Evolutionary conservation across 2,329 filamentous ascomycete species (phyloP), one percentile per base, ranked within the genome.

Genomic region (Colletotrichum lentis): DNA sequence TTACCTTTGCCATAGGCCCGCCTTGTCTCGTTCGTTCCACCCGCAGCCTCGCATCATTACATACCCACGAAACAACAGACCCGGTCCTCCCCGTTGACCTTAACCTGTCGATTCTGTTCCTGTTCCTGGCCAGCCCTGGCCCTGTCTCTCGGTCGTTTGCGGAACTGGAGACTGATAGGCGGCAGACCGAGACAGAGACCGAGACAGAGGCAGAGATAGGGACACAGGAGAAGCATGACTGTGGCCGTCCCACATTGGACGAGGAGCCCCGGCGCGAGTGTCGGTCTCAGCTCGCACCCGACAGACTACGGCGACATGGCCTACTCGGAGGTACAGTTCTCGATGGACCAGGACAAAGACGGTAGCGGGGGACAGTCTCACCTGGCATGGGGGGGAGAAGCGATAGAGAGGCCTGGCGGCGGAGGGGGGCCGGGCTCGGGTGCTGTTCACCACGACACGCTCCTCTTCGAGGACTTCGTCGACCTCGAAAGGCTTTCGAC

Each of bases 381-480:
- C 56, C 57, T 67, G 37, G 20, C 41, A 35, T 66, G 67, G 62
- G 43, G 64, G 54, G 43, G 64, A 57, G 69, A 62, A 50, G 60
- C 50, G 57, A 57, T 57, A 50, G 69, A 68, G 50, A 55, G 41
- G 22, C 14, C 39, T 27, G 37, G 41, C 41, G 59, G 41, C 41
- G 64, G 37, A 39, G 52, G 47, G 44, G 60, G 55, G 61, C 46
- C 55, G 61, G 56, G 60, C 46, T 58, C 50, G 47, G 59, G 55
- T 43, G 43, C 39, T 14, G 53, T 31, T 39, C 64, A 54, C 24
- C 57, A 59, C 61, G 69, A 68, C 52, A 64, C 62, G 41, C 67
- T 80, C 54, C 64, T 74, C 20, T 71, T 75, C 24, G 66, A 73
- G 22, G 67, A 78, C 11, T 73, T 81, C 0, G 57, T 76, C 59